Evolutionary conservation across 805 yeast genomes (phyloP), one percentile per base, ranked within the genome.

Genomic region (Cyberlindnera mrakii): DNA sequence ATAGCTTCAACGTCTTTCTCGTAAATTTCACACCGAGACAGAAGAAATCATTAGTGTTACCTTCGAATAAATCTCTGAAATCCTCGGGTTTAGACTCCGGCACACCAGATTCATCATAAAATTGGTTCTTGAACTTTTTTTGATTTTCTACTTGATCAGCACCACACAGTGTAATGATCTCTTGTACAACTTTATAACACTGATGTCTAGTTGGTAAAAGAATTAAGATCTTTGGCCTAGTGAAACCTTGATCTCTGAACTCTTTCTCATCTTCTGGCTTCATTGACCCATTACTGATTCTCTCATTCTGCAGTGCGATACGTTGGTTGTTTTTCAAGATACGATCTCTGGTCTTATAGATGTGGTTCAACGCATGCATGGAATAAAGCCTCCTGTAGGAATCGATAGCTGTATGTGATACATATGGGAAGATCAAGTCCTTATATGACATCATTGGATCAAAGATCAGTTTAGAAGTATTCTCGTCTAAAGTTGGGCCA

Each of bases 11-110:
- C 0, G 96, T 75, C 59, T 89, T 91, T 57, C 96, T 75, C 1
- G 97, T 88, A 62, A 89, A 80, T 63, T 91, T 93, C 31, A 87
- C 56, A n/a, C 99, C 98, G 6, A 93, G 53, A 42, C 93, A 83
- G 64, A 93, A 93, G 65, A 85, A 82, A 67, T 93, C 99, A 58
- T 85, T 86, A 13, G 90, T 79, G 65, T 90, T 91, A 13, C 99
- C 99, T 47, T 79, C 78, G 66, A 93, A 93, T 39, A 78, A 64
- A 37, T 79, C 75, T 55, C 75, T 77, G 64, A 91, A 93, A 54
- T 91, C 96, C 9, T 77, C 83, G 0, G 98, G 96, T 59, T 86
- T 93, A 63, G 50, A 51, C 2, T 63, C 58, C 9, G 71, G 70
- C 8, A 71, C 70, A 25, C 62, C 63, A 2, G 75, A 67, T 10